Evolutionary conservation across 345 rosid species (phyloP).

Genomic region (Noccaea bulbosa): DNA sequence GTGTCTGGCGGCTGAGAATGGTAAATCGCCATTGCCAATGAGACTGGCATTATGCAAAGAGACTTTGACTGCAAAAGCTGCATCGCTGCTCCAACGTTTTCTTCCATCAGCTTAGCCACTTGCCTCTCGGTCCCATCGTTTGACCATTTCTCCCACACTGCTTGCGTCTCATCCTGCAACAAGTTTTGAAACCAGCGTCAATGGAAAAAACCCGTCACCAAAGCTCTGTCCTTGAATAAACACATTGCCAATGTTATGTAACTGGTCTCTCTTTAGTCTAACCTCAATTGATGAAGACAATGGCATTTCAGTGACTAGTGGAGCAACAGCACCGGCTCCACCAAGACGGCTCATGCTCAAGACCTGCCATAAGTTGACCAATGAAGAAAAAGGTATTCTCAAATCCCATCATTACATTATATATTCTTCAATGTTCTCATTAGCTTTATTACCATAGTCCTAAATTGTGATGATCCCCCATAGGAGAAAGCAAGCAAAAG

Average conservation of each 20-base stretch:
- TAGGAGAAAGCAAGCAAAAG: conserved; percentile 24
- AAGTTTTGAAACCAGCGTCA: conserved; percentile 8
- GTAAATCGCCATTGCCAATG: conserved; percentile 93
- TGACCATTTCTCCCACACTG: conserved; percentile 98
- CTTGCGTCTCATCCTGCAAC: conserved; percentile 78
- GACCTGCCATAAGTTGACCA: conserved; percentile 59
- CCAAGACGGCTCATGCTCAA: conserved; percentile 99
- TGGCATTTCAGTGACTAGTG: conserved; percentile 93
- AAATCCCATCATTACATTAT: conserved; percentile 24
- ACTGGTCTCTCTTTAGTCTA: conserved; percentile 24
- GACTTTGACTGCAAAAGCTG: conserved; percentile 96
- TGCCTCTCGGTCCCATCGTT: conserved; percentile 88
- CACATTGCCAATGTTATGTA: not conserved
- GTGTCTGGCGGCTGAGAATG: conserved; percentile 78
- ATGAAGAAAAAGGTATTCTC: conserved; percentile 16
- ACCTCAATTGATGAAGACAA: conserved; percentile 83
- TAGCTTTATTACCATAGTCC: conserved; percentile 19
- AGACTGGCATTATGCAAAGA: conserved; percentile 98
- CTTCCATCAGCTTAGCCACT: conserved; percentile 99
- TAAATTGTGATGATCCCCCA: conserved; percentile 18
- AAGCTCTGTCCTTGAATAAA: conserved; percentile 20
- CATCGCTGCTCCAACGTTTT: conserved; percentile 97
- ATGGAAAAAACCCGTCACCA: not conserved
- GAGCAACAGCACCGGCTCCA: conserved; percentile 98
- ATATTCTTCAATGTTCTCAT: conserved; percentile 35